Evolutionary conservation across 768 basidiomycete species (phyloP), one percentile per base, ranked within the genome.

Genomic region (Gymnopilus junonius): DNA sequence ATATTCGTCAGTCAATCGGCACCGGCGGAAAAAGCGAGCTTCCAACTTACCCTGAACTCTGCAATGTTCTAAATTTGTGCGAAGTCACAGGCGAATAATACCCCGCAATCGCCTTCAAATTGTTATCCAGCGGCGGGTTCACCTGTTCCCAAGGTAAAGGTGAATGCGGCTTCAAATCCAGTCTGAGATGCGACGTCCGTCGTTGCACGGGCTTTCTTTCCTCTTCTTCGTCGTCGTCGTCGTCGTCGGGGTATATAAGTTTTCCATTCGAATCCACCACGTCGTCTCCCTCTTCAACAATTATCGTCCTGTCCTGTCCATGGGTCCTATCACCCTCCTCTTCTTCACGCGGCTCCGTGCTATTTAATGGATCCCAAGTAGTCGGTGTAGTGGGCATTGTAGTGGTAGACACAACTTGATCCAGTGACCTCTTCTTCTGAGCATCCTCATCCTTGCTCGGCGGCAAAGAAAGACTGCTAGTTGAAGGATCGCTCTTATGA

Each of bases 101-200:
- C 23, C 80, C 76, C 27, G 67, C 69, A 66, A 68, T 76, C 65
- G 70, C 63, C 61, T 74, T 75, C 8, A 68, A 65, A 35, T 76
- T 82, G 63, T 80, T 80, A 23, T 77, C 77, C 35, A 77, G 70
- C 4, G 85, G 84, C 12, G 84, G 85, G 42, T 81, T 79, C 23
- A 84, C 72, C 48, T 82, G 76, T 42, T 91, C 90, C 91, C 91
- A 92, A 15, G 85, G 86, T 65, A 85, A 86, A 43, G 90, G 86
- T 31, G 87, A 83, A 20, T 83, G 76, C 17, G 80, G 71, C 64
- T 82, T 82, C 56, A 84, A 73, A 69, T 85, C 79, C 65, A 86
- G 74, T 48, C 79, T 80, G 55, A 88, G 78, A 73, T 83, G 82
- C 35, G 82, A 79, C 39, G 74, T 70, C 57, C 77, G 75, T 39